phyloP scores from a whole-genome alignment of 371 early-diverging fungal genomes.

The Phascolomyces articulosus region DNA sequence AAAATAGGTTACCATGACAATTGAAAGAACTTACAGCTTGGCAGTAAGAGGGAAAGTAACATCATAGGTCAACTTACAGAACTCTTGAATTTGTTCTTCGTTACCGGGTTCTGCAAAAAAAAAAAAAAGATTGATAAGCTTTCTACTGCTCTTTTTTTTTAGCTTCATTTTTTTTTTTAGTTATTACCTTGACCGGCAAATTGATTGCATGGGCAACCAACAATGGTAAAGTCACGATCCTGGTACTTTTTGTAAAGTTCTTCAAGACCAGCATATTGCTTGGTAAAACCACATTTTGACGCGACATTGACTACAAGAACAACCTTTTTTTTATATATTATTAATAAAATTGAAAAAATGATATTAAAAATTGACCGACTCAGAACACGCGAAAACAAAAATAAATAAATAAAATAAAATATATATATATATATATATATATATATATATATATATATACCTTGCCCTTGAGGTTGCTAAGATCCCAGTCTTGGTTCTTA shows the following conservation, averaged over 20 bases:
- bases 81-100: conserved; percentile 62
- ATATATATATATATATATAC: too few relatives aligned
- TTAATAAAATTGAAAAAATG: too few relatives aligned
- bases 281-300: conserved; percentile 93
- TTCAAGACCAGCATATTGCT: conserved; percentile 85
- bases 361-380: too few relatives aligned
- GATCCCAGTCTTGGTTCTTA: conserved; percentile 45
- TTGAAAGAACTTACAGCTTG: conserved; percentile 57
- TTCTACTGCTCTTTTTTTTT: background rate
- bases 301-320: conserved; percentile 95
- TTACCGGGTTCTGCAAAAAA: conserved; percentile 55
- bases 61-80: conserved; percentile 70
- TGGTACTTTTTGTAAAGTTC: conserved; percentile 80
- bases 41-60: conserved; percentile 86
- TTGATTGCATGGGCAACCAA: conserved; percentile 93
- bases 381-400: background rate
- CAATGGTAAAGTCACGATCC: conserved; percentile 73
- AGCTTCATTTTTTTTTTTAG: background rate
- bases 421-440: too few relatives aligned
- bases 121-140: background rate
- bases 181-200: conserved; percentile 86
- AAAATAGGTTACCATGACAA: too few relatives aligned
- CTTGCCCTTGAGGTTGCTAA: conserved; percentile 42
- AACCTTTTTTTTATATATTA: conserved; percentile 51
- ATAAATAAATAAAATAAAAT: too few relatives aligned